Percentiles rank a stretch among this genome's conserved stretches.
Conservation (phyloP, 768 basidiomycete genomes). For the Coprinellus aureogranulatus region DNA sequence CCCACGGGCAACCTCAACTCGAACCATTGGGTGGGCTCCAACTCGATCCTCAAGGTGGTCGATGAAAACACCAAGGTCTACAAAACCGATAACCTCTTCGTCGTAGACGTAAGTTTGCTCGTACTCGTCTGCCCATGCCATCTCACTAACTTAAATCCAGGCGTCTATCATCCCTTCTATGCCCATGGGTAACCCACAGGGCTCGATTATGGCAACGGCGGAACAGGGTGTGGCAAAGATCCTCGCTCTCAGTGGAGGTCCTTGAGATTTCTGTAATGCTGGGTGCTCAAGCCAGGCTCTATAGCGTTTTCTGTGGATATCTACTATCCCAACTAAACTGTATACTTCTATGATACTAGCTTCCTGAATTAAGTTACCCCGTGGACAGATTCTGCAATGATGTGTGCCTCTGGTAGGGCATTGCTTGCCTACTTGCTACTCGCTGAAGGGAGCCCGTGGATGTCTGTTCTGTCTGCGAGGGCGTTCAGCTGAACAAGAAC, state of each 20-base stretch:
- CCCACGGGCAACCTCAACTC: slow-evolving; percentile 45
- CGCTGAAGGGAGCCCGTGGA: no score
- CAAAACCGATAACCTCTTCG: slow-evolving; percentile 49
- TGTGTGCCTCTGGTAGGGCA: no score
- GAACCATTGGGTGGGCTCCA: slow-evolving; percentile 65
- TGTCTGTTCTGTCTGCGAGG: no score
- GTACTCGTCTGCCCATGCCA: neutral
- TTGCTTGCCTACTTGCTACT: no score
- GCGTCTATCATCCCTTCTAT: slow-evolving; percentile 39
- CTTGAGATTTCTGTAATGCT: slow-evolving; percentile 23
- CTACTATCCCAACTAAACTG: no score
- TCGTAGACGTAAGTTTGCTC: slow-evolving; percentile 44
- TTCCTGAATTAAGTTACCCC: no score
- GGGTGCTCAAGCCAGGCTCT: neutral
- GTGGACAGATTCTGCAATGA: no score
- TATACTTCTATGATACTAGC: no score
- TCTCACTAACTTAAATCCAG: neutral
- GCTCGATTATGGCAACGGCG: slow-evolving; percentile 52
- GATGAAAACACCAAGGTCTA: slow-evolving; percentile 57
- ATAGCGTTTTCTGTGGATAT: neutral
- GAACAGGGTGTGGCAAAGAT: slow-evolving; percentile 59
- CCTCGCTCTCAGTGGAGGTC: slow-evolving; percentile 51
- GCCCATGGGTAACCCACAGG: slow-evolving; percentile 60
- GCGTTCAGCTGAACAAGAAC: no score
- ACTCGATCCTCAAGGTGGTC: slow-evolving; percentile 52